A percentile compares a stretch with the other conserved stretches of the same genome.
phyloP scores from a whole-genome alignment of 495 filamentous ascomycete genomes.

The Glarea lozoyensis region DNA sequence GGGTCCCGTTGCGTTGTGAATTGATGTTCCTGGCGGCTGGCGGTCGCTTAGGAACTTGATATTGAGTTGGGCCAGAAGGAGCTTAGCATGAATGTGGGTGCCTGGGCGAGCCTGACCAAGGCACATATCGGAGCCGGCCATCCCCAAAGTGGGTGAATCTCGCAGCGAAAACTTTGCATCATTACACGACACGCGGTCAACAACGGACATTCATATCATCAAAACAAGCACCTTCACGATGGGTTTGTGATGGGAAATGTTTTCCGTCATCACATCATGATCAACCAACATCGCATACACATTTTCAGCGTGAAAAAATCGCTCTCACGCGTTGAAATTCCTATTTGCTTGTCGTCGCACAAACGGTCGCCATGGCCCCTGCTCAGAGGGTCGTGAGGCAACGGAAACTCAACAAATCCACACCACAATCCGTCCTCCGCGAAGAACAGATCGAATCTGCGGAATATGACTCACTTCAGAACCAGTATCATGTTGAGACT shows the following conservation, averaged over 20 bases:
- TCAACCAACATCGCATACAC: constrained; percentile 29
- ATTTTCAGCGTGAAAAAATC: constrained; percentile 37
- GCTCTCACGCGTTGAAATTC: constrained; percentile 17
- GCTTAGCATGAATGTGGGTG: too few species aligned
- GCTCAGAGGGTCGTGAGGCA: constrained; percentile 62
- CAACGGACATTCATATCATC: constrained; percentile 6
- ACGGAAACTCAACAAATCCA: constrained; percentile 87
- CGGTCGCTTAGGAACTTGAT: too few species aligned
- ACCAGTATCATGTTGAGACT: constrained; percentile 70
- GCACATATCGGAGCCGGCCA: background rate
- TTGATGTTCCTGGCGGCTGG: too few species aligned
- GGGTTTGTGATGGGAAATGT: constrained; percentile 4
- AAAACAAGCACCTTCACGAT: constrained; percentile 8
- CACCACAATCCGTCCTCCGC: constrained; percentile 72
- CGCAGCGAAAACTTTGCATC: background rate
- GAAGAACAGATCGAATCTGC: constrained; percentile 83
- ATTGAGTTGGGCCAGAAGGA: too few species aligned
- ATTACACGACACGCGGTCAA: constrained; percentile 1
- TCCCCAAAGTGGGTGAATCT: background rate
- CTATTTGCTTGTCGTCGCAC: constrained; percentile 26
- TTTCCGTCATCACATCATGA: constrained; percentile 32
- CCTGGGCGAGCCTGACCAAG: background rate
- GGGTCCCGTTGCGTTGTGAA: too few species aligned
- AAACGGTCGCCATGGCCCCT: constrained; percentile 47
- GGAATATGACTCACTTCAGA: constrained; percentile 40